Conservation (phyloP, 2,329 filamentous ascomycete species). For the Xylaria sp. region DNA sequence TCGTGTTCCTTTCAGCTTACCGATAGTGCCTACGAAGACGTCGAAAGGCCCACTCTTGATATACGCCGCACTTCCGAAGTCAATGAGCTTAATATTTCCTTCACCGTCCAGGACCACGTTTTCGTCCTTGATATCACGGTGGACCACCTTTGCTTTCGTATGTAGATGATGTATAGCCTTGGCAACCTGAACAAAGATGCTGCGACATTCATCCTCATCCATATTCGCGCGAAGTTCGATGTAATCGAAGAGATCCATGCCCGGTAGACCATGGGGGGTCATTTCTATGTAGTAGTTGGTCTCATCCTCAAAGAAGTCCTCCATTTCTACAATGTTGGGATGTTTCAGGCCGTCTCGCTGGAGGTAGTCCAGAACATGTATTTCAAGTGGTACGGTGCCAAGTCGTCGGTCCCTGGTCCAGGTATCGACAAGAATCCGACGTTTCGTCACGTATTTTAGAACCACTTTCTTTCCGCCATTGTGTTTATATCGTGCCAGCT, state of each 20-base stretch:
- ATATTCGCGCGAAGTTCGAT: slow-evolving; percentile 97
- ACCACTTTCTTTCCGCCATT: slow-evolving; percentile 83
- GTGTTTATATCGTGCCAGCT: slow-evolving; percentile 87
- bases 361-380: slow-evolving; percentile 95
- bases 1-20: slow-evolving; percentile 63
- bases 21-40: slow-evolving; percentile 98
- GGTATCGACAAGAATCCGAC: slow-evolving; percentile 95
- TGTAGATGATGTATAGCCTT: slow-evolving; percentile 92
- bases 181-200: slow-evolving; percentile 95
- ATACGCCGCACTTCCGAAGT: slow-evolving; percentile 97
- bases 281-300: slow-evolving; percentile 99
- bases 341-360: slow-evolving; percentile 76
- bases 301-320: slow-evolving; percentile 80
- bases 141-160: slow-evolving; percentile 89
- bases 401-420: slow-evolving; percentile 95
- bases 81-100: slow-evolving; percentile 94
- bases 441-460: slow-evolving; percentile 97
- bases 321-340: slow-evolving; percentile 78
- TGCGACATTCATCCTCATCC: slow-evolving; percentile 93
- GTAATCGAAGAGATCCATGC: slow-evolving; percentile 99
- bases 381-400: slow-evolving; percentile 95
- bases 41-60: slow-evolving; percentile 99
- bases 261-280: slow-evolving; percentile 91
- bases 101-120: slow-evolving; percentile 97
- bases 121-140: slow-evolving; percentile 98